Conservation (phyloP, 2,329 filamentous ascomycete species). For the Ophiostoma populinum region DNA sequence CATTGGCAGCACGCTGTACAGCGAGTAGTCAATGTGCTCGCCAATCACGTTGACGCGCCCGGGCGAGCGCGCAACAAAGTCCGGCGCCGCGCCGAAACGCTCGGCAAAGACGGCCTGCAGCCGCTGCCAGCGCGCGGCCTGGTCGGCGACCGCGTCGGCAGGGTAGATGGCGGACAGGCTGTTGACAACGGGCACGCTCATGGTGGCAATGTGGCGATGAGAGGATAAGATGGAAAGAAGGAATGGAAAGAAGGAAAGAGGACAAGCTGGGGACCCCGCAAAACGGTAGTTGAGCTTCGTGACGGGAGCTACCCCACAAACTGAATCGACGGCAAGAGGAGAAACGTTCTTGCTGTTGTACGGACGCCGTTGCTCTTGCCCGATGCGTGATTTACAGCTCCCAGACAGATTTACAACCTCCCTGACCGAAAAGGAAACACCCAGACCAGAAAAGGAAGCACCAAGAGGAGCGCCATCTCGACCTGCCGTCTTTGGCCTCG, state of each 20-base stretch:
- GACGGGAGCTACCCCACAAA: no score
- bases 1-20: slow-evolving; percentile 92
- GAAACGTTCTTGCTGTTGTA: no score
- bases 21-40: slow-evolving; percentile 97
- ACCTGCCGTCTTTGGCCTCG: no score
- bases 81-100: slow-evolving; percentile 50
- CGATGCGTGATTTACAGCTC: no score
- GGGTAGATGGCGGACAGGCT: slow-evolving; percentile 75
- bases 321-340: no score
- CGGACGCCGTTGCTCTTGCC: no score
- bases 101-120: slow-evolving; percentile 55
- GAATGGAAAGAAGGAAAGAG: not conserved
- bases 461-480: no score
- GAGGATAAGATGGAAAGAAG: not conserved
- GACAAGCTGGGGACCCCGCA: not conserved
- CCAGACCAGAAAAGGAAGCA: no score
- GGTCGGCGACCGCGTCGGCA: slow-evolving; percentile 45
- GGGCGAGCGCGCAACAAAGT: slow-evolving; percentile 78
- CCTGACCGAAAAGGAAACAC: no score
- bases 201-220: slow-evolving; percentile 12
- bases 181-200: slow-evolving; percentile 57
- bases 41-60: slow-evolving; percentile 96
- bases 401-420: no score
- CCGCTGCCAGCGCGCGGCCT: slow-evolving; percentile 58
- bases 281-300: no score